Evolutionary conservation across 768 basidiomycete species (phyloP).

Genomic region (Pulveroboletus sp.): DNA sequence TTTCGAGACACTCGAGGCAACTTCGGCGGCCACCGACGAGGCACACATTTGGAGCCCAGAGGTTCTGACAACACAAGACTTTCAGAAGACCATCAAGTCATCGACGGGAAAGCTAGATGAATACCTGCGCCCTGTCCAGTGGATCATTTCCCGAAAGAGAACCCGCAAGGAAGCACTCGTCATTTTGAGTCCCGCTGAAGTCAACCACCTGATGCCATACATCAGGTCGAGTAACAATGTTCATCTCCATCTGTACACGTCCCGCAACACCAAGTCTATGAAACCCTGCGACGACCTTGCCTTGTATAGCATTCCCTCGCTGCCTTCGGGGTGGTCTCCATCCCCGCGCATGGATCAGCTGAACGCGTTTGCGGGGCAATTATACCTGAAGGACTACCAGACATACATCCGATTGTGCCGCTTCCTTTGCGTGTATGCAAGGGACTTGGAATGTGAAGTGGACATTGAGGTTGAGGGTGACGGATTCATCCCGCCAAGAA

Average conservation of each 20-base stretch:
- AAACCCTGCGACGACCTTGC: constrained; percentile 22
- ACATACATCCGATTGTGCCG: constrained; percentile 17
- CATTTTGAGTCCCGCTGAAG: constrained; percentile 42
- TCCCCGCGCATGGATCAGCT: neutral
- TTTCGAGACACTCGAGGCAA: constrained; percentile 6
- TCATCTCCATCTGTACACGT: constrained; percentile 41
- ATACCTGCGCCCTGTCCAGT: constrained; percentile 28
- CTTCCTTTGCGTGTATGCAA: neutral
- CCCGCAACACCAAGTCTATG: constrained; percentile 34
- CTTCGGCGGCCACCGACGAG: constrained; percentile 16
- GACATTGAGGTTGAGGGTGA: neutral
- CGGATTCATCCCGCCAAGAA: constrained; percentile 2
- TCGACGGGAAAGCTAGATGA: constrained; percentile 6
- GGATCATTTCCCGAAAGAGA: constrained; percentile 21
- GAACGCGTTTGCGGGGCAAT: neutral
- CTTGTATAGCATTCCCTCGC: neutral
- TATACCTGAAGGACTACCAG: constrained; percentile 7
- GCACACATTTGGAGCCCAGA: constrained; percentile 15
- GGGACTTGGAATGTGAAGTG: neutral
- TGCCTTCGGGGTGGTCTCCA: neutral
- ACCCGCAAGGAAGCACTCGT: constrained; percentile 22
- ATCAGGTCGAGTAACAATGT: constrained; percentile 33
- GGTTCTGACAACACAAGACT: constrained; percentile 17
- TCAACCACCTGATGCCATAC: constrained; percentile 33
- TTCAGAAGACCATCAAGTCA: constrained; percentile 8